A percentile compares a stretch with the other conserved stretches of the same genome.
Evolutionary conservation across 2,329 filamentous ascomycete genomes (phyloP).

Genomic region (Paracoccidioides lutzii): DNA sequence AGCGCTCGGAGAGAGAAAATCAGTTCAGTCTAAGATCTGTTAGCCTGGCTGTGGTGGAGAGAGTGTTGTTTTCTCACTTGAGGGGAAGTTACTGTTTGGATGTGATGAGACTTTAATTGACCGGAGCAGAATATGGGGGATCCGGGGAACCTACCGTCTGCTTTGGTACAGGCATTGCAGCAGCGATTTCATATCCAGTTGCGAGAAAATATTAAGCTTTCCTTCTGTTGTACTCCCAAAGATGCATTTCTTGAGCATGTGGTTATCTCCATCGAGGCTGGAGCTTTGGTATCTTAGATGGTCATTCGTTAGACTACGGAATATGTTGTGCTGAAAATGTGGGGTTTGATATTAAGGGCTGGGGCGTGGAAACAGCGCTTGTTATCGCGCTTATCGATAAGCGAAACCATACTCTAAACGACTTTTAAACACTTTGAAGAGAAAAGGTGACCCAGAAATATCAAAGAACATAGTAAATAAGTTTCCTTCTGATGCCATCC

Average conservation of each 20-base stretch:
- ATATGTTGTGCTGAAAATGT: not conserved
- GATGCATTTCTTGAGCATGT: not conserved
- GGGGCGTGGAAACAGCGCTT: not conserved
- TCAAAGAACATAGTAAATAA: too few relatives aligned
- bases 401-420: not conserved
- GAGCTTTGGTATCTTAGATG: not conserved
- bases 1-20: slow-evolving; percentile 13
- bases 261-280: not conserved
- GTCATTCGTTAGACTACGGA: not conserved
- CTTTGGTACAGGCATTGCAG: slow-evolving; percentile 11
- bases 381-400: not conserved
- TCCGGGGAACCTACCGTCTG: slow-evolving; percentile 9
- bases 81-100: not conserved
- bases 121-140: not conserved
- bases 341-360: not conserved
- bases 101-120: not conserved
- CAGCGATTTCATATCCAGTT: not conserved
- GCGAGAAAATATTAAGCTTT: not conserved
- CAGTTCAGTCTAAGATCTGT: slow-evolving; percentile 10
- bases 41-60: not conserved
- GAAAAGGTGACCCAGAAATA: too few relatives aligned
- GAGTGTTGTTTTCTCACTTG: too few relatives aligned
- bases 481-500: too few relatives aligned
- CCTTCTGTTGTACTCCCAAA: not conserved
- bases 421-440: too few relatives aligned